Base-by-base conservation (phyloP, 192 early-diverging fungal species). In the Coemansia sp. region DNA sequence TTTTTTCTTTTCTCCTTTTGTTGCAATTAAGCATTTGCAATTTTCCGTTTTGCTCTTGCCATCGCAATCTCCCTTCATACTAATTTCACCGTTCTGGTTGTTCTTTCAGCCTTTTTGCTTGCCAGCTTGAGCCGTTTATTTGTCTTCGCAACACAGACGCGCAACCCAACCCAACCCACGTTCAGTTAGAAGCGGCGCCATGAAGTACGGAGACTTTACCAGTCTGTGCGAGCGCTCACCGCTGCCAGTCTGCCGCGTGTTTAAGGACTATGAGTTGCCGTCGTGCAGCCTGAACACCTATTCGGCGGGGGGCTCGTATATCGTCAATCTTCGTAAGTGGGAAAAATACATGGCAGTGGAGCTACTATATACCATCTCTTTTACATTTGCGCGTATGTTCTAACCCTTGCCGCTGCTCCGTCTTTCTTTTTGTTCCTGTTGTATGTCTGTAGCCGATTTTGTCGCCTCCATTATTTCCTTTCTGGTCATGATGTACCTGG, bases 181-280 rank as follows among this genome's bases (percentile, higher is more conserved):
- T 26, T 26, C 16, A 30, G 51, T 26, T 53, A 35, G 57, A 53
- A 66, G 49, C 68, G 43, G 66, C 62, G 57, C 66, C 20, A 84
- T 84, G 81, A 72, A 73, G 52, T 84, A 78, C 71, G 81, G 81
- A 60, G 81, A 84, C 72, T 84, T 84, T 76, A 60, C 69, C 43
- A 75, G 64, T 18, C 70, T 84, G 55, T 84, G 81, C 68, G 67
- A 79, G 67, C 76, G 76, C 53, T 70, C 81, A 60, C 63, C 73
- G 62, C 73, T 84, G 34, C 81, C 81, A 11, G 73, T 65, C 11
- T 84, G 81, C 70, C 76, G 76, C 12, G 56, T 84, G 52, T 84
- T 84, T 76, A 73, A 64, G 52, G 53, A 78, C 30, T 67, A 26
- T 7, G 73, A 71, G 21, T 41, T 72, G 62, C 81, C 76, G 33